Evolutionary conservation across 495 filamentous ascomycete genomes (phyloP).

Genomic region (Bathelium albidoporum): DNA sequence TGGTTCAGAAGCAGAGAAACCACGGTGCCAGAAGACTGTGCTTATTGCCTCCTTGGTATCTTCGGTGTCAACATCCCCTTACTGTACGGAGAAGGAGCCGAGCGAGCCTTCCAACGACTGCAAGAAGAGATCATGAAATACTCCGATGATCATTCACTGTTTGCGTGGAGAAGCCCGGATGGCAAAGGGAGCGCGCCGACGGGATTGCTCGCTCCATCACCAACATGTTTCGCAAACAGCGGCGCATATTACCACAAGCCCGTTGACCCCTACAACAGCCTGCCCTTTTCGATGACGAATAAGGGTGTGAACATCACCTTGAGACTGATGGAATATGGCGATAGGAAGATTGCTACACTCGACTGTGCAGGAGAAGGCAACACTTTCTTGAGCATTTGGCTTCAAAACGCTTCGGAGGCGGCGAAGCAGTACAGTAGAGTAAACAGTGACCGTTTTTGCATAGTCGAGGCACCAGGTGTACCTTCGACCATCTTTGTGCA

Average conservation of each 20-base stretch:
- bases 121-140: constrained; percentile 17
- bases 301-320: constrained; percentile 5
- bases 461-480: not conserved
- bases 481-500: not conserved
- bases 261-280: not conserved
- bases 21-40: constrained; percentile 12
- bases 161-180: constrained; percentile 6
- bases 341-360: constrained; percentile 6
- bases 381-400: not conserved
- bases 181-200: not conserved
- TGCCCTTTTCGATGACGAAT: constrained; percentile 8
- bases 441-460: not conserved
- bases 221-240: not conserved
- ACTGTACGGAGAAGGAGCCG: constrained; percentile 16
- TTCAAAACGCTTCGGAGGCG: not conserved
- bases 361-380: not conserved
- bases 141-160: constrained; percentile 8
- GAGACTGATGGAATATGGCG: not conserved
- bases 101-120: constrained; percentile 15
- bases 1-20: constrained; percentile 13
- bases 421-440: not conserved
- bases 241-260: not conserved
- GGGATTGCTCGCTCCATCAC: constrained; percentile 1
- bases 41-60: constrained; percentile 19
- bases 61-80: constrained; percentile 20